Evolutionary conservation across 2,329 filamentous ascomycete genomes (phyloP).

Genomic region (Botrytis hyacinthi): DNA sequence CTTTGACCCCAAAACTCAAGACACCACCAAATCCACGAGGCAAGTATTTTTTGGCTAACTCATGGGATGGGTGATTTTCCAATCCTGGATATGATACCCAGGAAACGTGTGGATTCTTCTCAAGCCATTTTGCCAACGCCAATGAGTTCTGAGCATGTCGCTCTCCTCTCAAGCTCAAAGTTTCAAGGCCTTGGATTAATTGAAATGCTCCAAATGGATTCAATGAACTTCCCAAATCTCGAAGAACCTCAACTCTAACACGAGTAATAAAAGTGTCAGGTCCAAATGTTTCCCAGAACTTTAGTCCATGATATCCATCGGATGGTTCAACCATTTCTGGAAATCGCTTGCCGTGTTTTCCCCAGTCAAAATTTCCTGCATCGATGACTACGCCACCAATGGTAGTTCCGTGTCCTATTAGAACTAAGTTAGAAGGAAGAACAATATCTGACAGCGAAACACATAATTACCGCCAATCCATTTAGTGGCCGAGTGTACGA

Average conservation of each 20-base stretch:
- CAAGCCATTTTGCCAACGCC: constrained; percentile 75
- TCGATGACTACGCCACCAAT: constrained; percentile 85
- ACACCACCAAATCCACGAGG: constrained; percentile 84
- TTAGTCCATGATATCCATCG: constrained; percentile 86
- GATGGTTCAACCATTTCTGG: constrained; percentile 88
- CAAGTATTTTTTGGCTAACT: constrained; percentile 81
- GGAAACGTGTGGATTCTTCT: constrained; percentile 76
- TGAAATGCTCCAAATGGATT: constrained; percentile 94
- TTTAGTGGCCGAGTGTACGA: constrained; percentile 91
- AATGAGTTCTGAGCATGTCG: constrained; percentile 83
- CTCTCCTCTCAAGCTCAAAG: constrained; percentile 80
- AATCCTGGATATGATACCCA: constrained; percentile 96
- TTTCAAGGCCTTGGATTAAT: constrained; percentile 84
- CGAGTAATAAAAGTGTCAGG: constrained; percentile 78
- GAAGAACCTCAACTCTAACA: constrained; percentile 82
- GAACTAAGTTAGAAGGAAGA: background rate
- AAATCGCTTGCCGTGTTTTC: constrained; percentile 79
- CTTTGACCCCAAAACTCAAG: constrained; percentile 89
- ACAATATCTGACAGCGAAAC: background rate
- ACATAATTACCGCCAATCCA: constrained; percentile 67
- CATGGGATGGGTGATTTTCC: constrained; percentile 75
- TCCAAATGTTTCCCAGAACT: constrained; percentile 92
- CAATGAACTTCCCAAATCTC: constrained; percentile 77
- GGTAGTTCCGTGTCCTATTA: constrained; percentile 77
- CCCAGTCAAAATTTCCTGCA: constrained; percentile 92